Conservation (phyloP, 2,329 filamentous ascomycete species). For the Nothophoma quercina region DNA sequence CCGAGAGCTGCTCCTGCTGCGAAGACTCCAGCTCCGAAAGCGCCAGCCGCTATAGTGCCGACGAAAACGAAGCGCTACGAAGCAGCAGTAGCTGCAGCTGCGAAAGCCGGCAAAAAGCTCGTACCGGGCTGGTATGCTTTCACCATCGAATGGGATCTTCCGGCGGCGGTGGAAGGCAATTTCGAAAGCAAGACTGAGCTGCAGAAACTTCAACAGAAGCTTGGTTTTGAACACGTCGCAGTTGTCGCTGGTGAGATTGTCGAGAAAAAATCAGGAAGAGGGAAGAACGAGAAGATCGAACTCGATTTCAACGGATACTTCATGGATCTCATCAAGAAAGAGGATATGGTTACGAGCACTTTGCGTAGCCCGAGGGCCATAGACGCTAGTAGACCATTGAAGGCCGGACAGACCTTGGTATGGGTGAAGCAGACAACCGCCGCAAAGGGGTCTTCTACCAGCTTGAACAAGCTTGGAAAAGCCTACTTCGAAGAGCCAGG, state of each 20-base stretch:
- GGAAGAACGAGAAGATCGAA: neutral
- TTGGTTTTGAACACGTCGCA: neutral
- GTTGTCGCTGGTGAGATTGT: neutral
- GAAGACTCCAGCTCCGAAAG: neutral
- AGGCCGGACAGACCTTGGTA: neutral
- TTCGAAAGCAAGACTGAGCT: constrained; percentile 1
- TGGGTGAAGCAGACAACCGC: neutral
- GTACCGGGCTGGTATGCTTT: neutral
- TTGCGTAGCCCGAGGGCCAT: neutral
- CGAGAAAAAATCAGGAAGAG: neutral
- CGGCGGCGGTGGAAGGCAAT: neutral
- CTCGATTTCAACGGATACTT: neutral
- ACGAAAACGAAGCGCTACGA: neutral
- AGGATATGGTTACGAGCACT: neutral
- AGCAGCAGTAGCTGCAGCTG: neutral
- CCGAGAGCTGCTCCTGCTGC: neutral
- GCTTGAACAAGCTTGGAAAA: neutral
- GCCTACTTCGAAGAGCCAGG: neutral
- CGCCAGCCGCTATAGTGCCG: neutral
- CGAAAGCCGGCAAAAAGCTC: neutral
- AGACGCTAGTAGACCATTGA: neutral
- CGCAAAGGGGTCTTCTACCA: neutral
- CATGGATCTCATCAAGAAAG: neutral
- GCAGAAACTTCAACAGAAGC: neutral
- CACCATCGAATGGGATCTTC: neutral